Evolutionary conservation across 106 monocot genomes (phyloP).

Genomic region (Vanilla planifolia): DNA sequence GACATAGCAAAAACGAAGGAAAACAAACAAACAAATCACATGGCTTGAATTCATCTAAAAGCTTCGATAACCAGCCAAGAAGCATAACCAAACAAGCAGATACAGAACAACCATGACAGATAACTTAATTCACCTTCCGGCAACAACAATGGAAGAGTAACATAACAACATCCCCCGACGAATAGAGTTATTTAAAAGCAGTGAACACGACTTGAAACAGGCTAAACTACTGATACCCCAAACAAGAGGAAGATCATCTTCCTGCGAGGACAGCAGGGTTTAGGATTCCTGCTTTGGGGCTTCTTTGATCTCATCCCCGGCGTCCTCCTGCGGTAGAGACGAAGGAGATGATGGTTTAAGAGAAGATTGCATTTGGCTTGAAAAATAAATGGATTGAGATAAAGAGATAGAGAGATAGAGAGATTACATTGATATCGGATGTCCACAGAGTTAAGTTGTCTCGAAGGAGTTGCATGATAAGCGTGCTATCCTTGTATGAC

Average conservation of each 20-base stretch:
- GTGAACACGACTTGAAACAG: background rate
- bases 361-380: background rate
- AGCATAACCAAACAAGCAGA: too few species aligned
- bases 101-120: too few species aligned
- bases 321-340: slow-evolving; percentile 5
- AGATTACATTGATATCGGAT: slow-evolving; percentile 8
- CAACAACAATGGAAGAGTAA: too few species aligned
- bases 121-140: too few species aligned
- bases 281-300: slow-evolving; percentile 6
- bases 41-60: too few species aligned
- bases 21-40: too few species aligned
- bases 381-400: background rate
- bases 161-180: too few species aligned
- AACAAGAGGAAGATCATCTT: background rate
- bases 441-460: slow-evolving; percentile 12
- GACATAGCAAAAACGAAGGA: too few species aligned
- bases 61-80: too few species aligned
- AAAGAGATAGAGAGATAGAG: background rate
- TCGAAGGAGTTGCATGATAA: slow-evolving; percentile 8
- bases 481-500: slow-evolving; percentile 8
- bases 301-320: slow-evolving; percentile 13
- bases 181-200: too few species aligned
- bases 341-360: background rate
- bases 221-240: background rate
- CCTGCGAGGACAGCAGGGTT: background rate